A percentile compares a stretch with the other conserved stretches of the same genome.
phyloP scores from a whole-genome alignment of 352 stramenopile species.

The Phytopythium boreale region DNA sequence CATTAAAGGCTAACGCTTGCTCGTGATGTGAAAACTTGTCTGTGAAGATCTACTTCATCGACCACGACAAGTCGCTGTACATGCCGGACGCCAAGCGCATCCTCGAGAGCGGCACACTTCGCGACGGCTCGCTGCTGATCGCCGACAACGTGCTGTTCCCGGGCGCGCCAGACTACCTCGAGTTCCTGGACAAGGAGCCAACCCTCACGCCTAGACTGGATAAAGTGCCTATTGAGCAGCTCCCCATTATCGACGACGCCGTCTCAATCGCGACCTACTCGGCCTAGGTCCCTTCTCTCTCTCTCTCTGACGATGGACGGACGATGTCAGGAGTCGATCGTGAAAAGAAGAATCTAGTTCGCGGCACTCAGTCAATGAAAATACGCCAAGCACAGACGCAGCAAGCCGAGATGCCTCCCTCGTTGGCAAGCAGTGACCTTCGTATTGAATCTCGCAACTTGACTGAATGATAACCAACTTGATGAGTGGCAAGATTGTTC shows the following conservation, averaged over 20 bases:
- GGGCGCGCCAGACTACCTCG: conserved; percentile 41
- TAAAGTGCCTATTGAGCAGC: conserved; percentile 9
- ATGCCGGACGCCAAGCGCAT: conserved; percentile 45
- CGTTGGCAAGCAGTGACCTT: too few relatives aligned
- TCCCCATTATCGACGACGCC: conserved; percentile 13
- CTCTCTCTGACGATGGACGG: background rate
- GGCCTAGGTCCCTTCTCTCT: background rate
- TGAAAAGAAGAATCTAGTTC: too few relatives aligned
- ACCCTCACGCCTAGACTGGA: conserved; percentile 25
- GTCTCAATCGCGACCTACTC: conserved; percentile 14
- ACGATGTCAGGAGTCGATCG: too few relatives aligned
- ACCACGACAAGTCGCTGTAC: conserved; percentile 49
- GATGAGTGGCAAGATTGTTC: too few relatives aligned
- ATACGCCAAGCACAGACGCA: too few relatives aligned
- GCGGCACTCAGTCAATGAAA: too few relatives aligned
- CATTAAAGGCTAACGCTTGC: background rate
- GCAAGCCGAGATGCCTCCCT: too few relatives aligned
- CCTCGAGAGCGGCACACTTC: conserved; percentile 29
- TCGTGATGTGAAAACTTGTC: background rate
- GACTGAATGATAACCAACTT: too few relatives aligned
- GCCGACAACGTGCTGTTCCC: conserved; percentile 49
- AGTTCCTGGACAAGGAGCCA: conserved; percentile 35
- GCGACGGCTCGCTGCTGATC: conserved; percentile 30
- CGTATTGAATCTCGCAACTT: too few relatives aligned
- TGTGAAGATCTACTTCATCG: conserved; percentile 34